Evolutionary conservation across 768 basidiomycete species (phyloP).

Genomic region (Hygrocybe coccinea): DNA sequence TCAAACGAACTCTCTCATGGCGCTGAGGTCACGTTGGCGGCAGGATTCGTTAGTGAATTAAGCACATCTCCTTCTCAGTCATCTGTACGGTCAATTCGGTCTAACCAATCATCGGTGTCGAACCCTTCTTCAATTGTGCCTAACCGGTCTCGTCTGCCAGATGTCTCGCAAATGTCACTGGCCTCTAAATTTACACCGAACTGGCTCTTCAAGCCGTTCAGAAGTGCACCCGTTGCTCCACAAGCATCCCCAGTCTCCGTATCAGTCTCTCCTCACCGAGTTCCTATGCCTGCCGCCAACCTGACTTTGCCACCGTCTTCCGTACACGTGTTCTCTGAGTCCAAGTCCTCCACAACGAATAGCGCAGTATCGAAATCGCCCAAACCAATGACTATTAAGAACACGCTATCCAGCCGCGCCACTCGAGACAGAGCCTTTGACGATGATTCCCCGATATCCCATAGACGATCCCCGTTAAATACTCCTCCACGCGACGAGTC

Average conservation of each 20-base stretch:
- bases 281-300: conserved; percentile 20
- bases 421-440: conserved; percentile 51
- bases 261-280: conserved; percentile 34
- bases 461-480: conserved; percentile 58
- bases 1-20: conserved; percentile 35
- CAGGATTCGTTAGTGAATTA: conserved; percentile 29
- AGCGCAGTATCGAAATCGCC: conserved; percentile 28
- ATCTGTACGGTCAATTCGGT: conserved; percentile 56
- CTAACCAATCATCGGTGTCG: conserved; percentile 41
- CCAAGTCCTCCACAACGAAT: conserved; percentile 34
- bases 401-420: conserved; percentile 35
- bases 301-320: conserved; percentile 27
- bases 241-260: conserved; percentile 55
- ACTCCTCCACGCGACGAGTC: conserved; percentile 70
- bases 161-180: conserved; percentile 35
- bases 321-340: conserved; percentile 30
- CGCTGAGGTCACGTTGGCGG: conserved; percentile 13
- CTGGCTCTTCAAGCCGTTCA: conserved; percentile 79
- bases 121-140: conserved; percentile 29
- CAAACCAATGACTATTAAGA: conserved; percentile 43
- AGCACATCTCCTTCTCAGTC: conserved; percentile 64
- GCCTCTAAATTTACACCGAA: conserved; percentile 63
- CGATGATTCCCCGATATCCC: conserved; percentile 48
- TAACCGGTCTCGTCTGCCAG: conserved; percentile 21
- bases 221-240: conserved; percentile 57